These are phyloP conservation scores for Colletotrichum simmondsii DNA, from an alignment of 2,329 filamentous ascomycete genomes.

Conservation along the genomic window DNA sequence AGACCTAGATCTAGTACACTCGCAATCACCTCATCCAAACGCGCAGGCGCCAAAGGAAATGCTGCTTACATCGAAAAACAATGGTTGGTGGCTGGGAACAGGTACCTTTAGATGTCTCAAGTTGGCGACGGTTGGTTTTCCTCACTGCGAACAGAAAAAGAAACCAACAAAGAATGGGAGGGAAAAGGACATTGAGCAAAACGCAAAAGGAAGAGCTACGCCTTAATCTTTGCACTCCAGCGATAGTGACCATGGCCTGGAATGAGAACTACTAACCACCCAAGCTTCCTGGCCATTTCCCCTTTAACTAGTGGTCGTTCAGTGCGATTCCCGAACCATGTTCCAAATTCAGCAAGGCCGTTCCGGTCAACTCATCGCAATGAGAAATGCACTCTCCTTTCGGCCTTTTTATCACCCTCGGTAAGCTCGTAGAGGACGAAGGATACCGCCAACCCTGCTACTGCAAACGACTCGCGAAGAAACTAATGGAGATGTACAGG, in stretches of 20 bases:
- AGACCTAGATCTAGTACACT: background rate
- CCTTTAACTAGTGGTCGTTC: background rate
- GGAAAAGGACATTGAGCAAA: background rate
- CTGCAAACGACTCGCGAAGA: background rate
- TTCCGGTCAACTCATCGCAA: background rate
- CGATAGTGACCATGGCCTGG: background rate
- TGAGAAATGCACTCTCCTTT: background rate
- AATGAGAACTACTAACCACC: background rate
- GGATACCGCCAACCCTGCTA: background rate
- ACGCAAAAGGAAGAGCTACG: background rate
- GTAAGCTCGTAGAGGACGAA: background rate
- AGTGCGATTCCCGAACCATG: background rate
- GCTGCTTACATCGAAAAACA: background rate
- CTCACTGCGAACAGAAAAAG: background rate
- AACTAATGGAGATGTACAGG: background rate
- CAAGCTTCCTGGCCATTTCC: background rate
- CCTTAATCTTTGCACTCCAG: background rate
- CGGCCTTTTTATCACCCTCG: background rate
- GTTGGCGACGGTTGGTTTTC: background rate
- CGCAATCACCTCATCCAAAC: background rate
- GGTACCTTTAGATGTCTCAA: too few species aligned
- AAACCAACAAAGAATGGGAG: background rate
- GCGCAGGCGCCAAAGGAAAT: background rate
- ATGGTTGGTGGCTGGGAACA: too few species aligned
- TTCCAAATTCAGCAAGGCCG: background rate